Evolutionary conservation across 2,329 filamentous ascomycete genomes (phyloP), one percentile per base, ranked within the genome.

Genomic region (Fusarium sambucinum): DNA sequence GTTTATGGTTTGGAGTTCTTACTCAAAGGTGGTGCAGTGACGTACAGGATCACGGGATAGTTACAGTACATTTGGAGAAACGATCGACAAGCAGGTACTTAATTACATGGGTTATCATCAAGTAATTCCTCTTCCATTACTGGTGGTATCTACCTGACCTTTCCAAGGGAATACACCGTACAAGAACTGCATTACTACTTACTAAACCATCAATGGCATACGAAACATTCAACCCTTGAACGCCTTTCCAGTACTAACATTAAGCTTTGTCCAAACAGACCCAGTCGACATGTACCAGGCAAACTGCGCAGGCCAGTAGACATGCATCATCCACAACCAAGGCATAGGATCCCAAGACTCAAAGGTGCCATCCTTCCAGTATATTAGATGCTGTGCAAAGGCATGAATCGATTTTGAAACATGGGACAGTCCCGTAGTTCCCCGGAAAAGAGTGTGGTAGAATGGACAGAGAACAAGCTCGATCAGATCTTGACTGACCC

Each of bases 401-500:
- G 59, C 38, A 0, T 72, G 3, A 4, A 80, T 23, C 1, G 76
- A 68, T 12, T 56, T 53, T 4, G 74, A 3, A 3, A 79, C 30
- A 1, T 77, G 61, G 0, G 57, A 32, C 0, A 74, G 17, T 3
- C 69, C 62, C 1, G 73, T 67, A 2, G 78, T 73, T 2, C 72
- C 57, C 1, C 58, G 14, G 19, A 75, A 54, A 1, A 79, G 40
- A 5, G 68, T 52, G 0, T 83, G 68, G 1, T 86, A 63, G 0
- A 85, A 29, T 0, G 75, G 87, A 0, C 83, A 75, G 1, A 89
- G 35, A 1, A 89, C 73, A 2, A 84, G 77, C 2, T 82, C 80
- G 2, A 89, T 79, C 0, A 92, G 55, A 58, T 92, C 90, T 66
- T 92, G 89, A 0, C 86, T 88, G n/a, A 89, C 74, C 90, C 90